Conservation (phyloP, 345 rosid species). For the Pseudoturritis turrita region DNA sequence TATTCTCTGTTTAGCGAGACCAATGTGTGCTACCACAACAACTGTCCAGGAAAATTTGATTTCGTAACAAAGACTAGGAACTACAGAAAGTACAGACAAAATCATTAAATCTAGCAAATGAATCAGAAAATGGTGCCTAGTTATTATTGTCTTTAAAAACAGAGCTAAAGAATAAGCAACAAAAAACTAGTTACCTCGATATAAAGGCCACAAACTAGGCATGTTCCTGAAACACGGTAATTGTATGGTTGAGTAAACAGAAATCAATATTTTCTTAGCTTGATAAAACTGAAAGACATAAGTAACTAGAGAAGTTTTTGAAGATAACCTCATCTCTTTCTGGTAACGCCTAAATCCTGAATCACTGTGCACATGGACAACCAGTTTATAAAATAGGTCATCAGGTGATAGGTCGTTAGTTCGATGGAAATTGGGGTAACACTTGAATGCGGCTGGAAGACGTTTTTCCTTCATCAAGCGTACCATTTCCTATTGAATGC, state of each 20-base stretch:
- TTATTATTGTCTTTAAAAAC: neutral
- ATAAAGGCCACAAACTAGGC: conserved; percentile 89
- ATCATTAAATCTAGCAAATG: neutral
- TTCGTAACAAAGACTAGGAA: conserved; percentile 6
- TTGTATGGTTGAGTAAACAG: conserved; percentile 3
- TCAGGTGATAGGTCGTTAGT: conserved; percentile 54
- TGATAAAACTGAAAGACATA: conserved; percentile 4
- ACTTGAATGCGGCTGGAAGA: conserved; percentile 78
- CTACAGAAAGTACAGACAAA: neutral
- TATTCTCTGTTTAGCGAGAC: neutral
- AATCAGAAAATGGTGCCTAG: conserved; percentile 4
- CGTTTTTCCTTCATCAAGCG: conserved; percentile 78
- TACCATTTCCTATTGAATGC: conserved; percentile 69
- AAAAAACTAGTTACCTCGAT: conserved; percentile 67
- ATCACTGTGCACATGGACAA: conserved; percentile 86
- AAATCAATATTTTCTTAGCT: conserved; percentile 16
- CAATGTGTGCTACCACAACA: neutral
- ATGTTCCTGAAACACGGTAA: conserved; percentile 51
- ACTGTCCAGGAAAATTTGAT: neutral
- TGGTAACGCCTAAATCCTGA: conserved; percentile 85
- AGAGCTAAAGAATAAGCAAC: neutral
- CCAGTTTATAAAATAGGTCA: conserved; percentile 81
- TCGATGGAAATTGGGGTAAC: conserved; percentile 82
- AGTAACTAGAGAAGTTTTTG: neutral
- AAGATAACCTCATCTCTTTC: conserved; percentile 85